Conservation (phyloP, 768 basidiomycete genomes). For the Lactifluus pinguis region DNA sequence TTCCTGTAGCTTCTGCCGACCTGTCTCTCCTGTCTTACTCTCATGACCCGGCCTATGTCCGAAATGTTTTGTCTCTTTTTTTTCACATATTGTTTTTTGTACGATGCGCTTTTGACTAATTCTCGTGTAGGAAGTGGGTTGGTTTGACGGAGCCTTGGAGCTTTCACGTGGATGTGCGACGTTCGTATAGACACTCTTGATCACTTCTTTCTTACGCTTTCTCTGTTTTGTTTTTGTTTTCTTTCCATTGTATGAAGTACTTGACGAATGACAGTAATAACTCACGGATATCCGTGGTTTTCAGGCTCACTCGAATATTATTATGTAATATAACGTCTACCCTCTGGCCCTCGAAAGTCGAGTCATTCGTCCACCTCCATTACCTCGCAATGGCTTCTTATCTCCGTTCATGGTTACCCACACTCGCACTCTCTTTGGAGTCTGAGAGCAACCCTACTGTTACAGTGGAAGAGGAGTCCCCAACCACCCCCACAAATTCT, state of each 20-base stretch:
- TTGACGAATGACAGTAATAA: conserved; percentile 7
- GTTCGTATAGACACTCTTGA: conserved; percentile 8
- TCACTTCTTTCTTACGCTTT: background rate
- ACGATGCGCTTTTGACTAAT: conserved; percentile 10
- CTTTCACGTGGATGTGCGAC: conserved; percentile 1
- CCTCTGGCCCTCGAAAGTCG: background rate
- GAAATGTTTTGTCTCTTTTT: background rate
- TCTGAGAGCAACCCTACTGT: conserved; percentile 14
- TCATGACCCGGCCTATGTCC: conserved; percentile 6
- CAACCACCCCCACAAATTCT: conserved; percentile 33
- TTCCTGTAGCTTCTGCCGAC: conserved; percentile 15
- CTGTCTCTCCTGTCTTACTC: background rate
- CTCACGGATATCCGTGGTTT: background rate
- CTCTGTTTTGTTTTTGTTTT: background rate
- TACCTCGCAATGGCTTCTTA: conserved; percentile 13
- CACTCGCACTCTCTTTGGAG: background rate
- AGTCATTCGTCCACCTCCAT: background rate
- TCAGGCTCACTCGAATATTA: background rate
- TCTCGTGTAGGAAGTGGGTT: background rate
- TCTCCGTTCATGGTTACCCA: conserved; percentile 16
- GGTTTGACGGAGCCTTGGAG: background rate
- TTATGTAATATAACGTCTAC: no score
- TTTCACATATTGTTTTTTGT: conserved; percentile 6
- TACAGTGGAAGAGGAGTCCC: conserved; percentile 26
- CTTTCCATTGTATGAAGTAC: conserved; percentile 12